Evolutionary conservation across 352 stramenopile species (phyloP), one percentile per base, ranked within the genome.

Genomic region (Pythium grandisporangium): DNA sequence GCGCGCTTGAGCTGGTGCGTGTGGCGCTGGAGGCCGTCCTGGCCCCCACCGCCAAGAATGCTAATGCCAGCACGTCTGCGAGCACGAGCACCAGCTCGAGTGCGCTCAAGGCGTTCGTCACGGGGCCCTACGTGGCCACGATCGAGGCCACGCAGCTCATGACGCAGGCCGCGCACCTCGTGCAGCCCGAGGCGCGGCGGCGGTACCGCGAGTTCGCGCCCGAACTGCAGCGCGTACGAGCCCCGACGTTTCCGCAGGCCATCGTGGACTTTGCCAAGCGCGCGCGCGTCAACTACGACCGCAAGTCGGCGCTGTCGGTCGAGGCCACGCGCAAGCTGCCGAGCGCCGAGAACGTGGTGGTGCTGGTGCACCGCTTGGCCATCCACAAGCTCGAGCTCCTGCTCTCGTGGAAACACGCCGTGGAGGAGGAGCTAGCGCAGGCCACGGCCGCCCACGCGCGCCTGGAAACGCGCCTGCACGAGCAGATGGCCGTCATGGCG

Each of bases 331-430:
- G 78, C 29, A 66, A 70, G 45, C 62, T 91, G n/a, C 67, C 71
- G 25, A 56, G 55, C 4, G 71, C 65, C 43, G 78, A 91, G 55
- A 84, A 69, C 53, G 67, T 76, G 8, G 68, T 88, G 48, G 61
- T 88, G 42, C 66, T 80, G 40, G 80, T 66, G 37, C 78, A 91
- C 27, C 78, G 76, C 39, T 55, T 87, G n/a, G 78, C 70, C 44
- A 70, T 84, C 36, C 62, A 84, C 45, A 84, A 88, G 49, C 59
- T 88, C 22, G 74, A 91, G 27, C 27, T 81, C 24, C 51, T 91
- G 12, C 63, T 83, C 27, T 53, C 64, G 49, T 91, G 78, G 78
- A 61, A 66, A 37, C 42, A 42, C 10, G 60, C 65, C 1, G 70
- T 91, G 11, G 67, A 67, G 48, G 50, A 66, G 24, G 78, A 91